Evolutionary conservation across 2,329 filamentous ascomycete species (phyloP).

Genomic region (Corinectria fuckeliana): DNA sequence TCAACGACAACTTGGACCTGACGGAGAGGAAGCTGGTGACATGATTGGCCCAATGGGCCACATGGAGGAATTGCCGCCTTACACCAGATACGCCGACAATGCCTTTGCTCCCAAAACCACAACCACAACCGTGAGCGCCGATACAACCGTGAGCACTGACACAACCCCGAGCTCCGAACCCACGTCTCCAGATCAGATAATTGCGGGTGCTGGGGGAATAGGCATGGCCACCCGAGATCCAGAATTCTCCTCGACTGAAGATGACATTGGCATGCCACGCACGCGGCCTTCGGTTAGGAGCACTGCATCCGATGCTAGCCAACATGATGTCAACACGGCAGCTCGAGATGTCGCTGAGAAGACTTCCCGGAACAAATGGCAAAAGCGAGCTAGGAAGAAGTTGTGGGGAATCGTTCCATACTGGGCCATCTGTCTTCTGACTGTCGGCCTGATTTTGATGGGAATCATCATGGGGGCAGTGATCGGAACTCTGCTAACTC

Average conservation of each 20-base stretch:
- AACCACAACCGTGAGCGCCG: slow-evolving; percentile 15
- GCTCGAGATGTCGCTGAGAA: slow-evolving; percentile 57
- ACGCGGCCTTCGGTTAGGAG: slow-evolving; percentile 61
- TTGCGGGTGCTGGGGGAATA: slow-evolving; percentile 66
- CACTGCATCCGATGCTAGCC: slow-evolving; percentile 54
- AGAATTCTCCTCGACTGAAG: slow-evolving; percentile 64
- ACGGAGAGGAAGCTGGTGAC: slow-evolving; percentile 86
- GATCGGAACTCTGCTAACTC: slow-evolving; percentile 53
- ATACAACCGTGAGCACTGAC: slow-evolving; percentile 4
- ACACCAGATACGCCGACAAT: slow-evolving; percentile 86
- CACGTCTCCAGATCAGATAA: slow-evolving; percentile 31
- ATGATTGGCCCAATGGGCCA: slow-evolving; percentile 89
- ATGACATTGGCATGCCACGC: slow-evolving; percentile 57
- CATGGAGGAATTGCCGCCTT: slow-evolving; percentile 89
- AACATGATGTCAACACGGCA: slow-evolving; percentile 61
- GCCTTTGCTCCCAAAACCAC: slow-evolving; percentile 50
- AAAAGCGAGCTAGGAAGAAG: slow-evolving; percentile 59
- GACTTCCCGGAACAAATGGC: slow-evolving; percentile 56
- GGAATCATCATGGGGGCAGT: slow-evolving; percentile 64
- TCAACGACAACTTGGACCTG: slow-evolving; percentile 74
- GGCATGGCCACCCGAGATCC: slow-evolving; percentile 67
- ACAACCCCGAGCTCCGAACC: slow-evolving; percentile 11
- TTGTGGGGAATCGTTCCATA: slow-evolving; percentile 66
- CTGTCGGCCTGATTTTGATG: slow-evolving; percentile 57
- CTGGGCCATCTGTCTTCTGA: slow-evolving; percentile 63